phyloP scores from a whole-genome alignment of 2,329 filamentous ascomycete species.

The Cladosporium sp. region DNA sequence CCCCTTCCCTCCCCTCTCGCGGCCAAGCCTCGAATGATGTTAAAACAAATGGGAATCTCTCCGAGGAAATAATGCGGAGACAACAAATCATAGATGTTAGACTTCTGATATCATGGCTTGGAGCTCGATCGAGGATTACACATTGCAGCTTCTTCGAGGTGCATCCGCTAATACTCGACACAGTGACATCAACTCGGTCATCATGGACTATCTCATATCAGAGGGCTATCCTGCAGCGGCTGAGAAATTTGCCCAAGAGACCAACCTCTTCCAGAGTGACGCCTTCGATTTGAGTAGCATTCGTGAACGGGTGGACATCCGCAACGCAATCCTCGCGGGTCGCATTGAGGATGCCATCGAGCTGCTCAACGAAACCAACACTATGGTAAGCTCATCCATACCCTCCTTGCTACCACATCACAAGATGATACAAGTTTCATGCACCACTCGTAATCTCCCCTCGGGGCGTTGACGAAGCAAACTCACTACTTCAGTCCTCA shows the following conservation, averaged over 20 bases:
- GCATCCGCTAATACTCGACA: not conserved
- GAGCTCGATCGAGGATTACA: constrained; percentile 4
- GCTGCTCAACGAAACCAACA: constrained; percentile 80
- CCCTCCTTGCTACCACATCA: constrained; percentile 36
- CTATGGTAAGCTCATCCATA: constrained; percentile 61
- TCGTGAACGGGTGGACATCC: constrained; percentile 71
- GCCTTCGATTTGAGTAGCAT: constrained; percentile 62
- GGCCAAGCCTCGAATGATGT: constrained; percentile 61
- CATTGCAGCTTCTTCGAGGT: not conserved
- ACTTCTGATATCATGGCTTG: constrained; percentile 13
- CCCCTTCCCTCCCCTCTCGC: constrained; percentile 29
- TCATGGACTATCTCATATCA: constrained; percentile 94
- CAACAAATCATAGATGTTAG: constrained; percentile 54
- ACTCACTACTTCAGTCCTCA: constrained; percentile 71
- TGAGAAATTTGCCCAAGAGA: constrained; percentile 87
- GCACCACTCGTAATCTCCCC: constrained; percentile 96
- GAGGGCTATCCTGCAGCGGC: constrained; percentile 92
- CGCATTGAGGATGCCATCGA: constrained; percentile 81
- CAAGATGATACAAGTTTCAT: constrained; percentile 99
- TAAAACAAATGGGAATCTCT: constrained; percentile 99
- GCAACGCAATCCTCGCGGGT: constrained; percentile 76
- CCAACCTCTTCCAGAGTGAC: constrained; percentile 71
- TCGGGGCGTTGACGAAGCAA: constrained; percentile 83
- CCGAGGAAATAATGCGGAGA: constrained; percentile 88
- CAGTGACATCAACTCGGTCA: constrained; percentile 91